A percentile compares a stretch with the other conserved stretches of the same genome.
phyloP scores from a whole-genome alignment of 805 yeast species.

The Clavispora asparagi region DNA sequence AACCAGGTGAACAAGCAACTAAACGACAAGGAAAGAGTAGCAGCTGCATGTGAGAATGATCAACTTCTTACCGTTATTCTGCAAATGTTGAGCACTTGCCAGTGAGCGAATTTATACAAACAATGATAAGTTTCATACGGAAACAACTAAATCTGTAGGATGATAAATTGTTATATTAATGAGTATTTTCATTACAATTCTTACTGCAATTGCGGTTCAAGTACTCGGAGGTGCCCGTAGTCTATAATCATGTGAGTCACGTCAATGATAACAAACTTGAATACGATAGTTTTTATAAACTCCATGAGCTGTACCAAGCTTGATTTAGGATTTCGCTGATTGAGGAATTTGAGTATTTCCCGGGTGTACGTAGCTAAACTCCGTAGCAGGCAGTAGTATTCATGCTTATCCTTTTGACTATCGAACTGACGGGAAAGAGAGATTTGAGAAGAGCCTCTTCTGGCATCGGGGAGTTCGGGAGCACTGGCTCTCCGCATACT shows the following conservation, averaged over 20 bases:
- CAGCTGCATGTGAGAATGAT: constrained; percentile 97
- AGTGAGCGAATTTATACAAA: constrained; percentile 11
- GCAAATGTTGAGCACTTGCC: constrained; percentile 85
- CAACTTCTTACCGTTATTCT: constrained; percentile 87
- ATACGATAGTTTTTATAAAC: constrained; percentile 28
- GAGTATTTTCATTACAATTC: background rate
- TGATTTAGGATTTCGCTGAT: constrained; percentile 9
- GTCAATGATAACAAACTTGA: constrained; percentile 35
- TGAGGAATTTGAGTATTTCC: constrained; percentile 6
- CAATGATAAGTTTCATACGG: no score
- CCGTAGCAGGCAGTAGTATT: constrained; percentile 28
- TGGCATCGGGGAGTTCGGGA: constrained; percentile 15
- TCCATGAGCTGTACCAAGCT: constrained; percentile 27
- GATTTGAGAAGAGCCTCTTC: constrained; percentile 11
- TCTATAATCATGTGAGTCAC: constrained; percentile 29
- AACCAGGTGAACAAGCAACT: constrained; percentile 93
- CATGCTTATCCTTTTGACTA: constrained; percentile 27
- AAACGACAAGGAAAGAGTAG: constrained; percentile 95
- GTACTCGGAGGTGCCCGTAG: constrained; percentile 19
- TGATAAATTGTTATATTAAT: background rate
- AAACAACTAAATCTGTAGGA: background rate
- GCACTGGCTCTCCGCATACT: constrained; percentile 18
- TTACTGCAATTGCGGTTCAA: background rate
- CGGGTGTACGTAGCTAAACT: constrained; percentile 14
- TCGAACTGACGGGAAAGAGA: constrained; percentile 20